These are phyloP conservation scores for Sarcodon aspratus DNA, from an alignment of 768 basidiomycete genomes.

Conservation along the genomic window DNA sequence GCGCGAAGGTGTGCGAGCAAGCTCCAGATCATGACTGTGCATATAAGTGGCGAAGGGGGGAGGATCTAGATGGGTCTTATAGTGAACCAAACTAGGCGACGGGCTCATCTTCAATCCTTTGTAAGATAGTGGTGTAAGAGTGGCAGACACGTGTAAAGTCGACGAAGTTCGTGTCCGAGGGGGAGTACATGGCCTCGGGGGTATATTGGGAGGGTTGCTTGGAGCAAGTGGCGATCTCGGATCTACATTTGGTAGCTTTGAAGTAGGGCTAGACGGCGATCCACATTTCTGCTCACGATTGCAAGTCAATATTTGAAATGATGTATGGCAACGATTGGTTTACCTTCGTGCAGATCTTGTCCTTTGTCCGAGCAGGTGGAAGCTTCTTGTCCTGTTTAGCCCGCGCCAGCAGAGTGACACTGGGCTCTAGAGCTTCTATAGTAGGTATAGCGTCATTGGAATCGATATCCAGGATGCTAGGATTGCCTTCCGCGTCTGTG, in stretches of 20 bases:
- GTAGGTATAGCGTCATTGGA: background rate
- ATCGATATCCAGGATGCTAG: background rate
- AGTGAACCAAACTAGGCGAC: conserved; percentile 50
- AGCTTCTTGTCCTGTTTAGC: background rate
- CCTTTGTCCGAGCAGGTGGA: background rate
- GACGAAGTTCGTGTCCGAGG: conserved; percentile 16
- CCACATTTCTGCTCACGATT: no score
- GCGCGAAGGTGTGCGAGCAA: conserved; percentile 34
- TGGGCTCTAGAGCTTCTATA: background rate
- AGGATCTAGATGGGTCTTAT: conserved; percentile 58
- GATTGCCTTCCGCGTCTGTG: background rate
- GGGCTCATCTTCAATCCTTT: conserved; percentile 64
- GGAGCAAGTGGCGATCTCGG: no score
- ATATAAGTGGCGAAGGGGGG: conserved; percentile 29
- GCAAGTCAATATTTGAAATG: background rate
- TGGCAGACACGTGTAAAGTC: conserved; percentile 37
- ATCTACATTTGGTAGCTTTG: no score
- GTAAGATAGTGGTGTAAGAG: conserved; percentile 58
- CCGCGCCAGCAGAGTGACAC: background rate
- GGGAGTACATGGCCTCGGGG: conserved; percentile 28
- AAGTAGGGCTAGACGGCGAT: no score
- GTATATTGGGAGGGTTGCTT: conserved; percentile 17
- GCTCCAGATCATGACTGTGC: conserved; percentile 8
- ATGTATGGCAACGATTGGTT: background rate
- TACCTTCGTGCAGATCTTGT: background rate